Evolutionary conservation across 2,329 filamentous ascomycete species (phyloP), one percentile per base, ranked within the genome.

Genomic region (Sarocladium oryzae): DNA sequence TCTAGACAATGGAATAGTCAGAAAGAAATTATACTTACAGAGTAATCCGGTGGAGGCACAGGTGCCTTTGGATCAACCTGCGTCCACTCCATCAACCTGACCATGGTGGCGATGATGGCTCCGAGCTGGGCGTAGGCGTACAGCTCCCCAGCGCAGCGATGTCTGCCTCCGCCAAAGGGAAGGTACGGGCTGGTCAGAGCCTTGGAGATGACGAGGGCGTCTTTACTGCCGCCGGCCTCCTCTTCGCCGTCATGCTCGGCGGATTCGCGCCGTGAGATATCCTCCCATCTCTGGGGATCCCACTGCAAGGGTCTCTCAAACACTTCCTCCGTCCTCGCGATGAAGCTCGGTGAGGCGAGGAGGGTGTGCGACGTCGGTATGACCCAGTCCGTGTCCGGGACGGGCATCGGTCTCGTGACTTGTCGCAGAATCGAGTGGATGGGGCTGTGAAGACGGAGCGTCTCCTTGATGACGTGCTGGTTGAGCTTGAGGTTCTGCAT

Each of bases 401-500:
- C 43, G 4, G 43, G 5, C 24, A 48, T 32, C 16, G 43, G 43
- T 16, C 7, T 48, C 4, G 43, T 48, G 4, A 48, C 43, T 21
- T 48, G 28, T 6, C 43, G 43, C 11, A 48, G 43, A 18, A 48
- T 48, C 21, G 43, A 48, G 26, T 48, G 28, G 10, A 48, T 48
- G 3, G 43, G 43, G 15, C 43, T 48, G 16, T 48, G 43, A 4
- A 48, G 43, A 4, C 28, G 24, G 15, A 48, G 21, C 10, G 43
- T 48, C 43, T 48, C 43, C 26, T 48, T 48, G 26, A 48, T 48
- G 21, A 48, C 43, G 10, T 23, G 11, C 16, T 45, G 21, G 23
- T 45, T 45, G 40, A 45, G 21, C 40, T 48, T 48, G 26, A 48
- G 43, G 16, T 48, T 48, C 28, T 48, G 43, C 5, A 48, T 24